Evolutionary conservation across 2,329 filamentous ascomycete species (phyloP), one percentile per base, ranked within the genome.

Genomic region (Fusarium lateritium): DNA sequence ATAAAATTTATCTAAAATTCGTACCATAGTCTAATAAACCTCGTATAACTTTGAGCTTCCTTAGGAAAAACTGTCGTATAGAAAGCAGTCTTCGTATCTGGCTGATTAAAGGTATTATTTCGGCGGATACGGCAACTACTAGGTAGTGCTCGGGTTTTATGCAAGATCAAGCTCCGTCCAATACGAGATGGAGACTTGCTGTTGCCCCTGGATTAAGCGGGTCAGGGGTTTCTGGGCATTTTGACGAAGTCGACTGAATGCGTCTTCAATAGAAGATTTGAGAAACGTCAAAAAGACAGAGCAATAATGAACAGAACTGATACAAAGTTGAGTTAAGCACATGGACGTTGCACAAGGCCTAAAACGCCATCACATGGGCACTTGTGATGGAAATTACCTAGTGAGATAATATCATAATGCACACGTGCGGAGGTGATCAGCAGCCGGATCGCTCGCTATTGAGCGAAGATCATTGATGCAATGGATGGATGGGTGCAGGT

Each of bases 361-460:
- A 26, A 39, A 56, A 51, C 44, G 36, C 45, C 38, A 56, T 66
- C 50, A 66, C 47, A 59, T 49, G 56, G 34, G 17, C 55, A 33
- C 45, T 31, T 39, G 14, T 49, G 43, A 33, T 14, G 22, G 47
- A 34, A 17, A 40, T 36, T 44, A 28, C 26, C 26, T 28, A 45
- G 19, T 26, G 28, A 19, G 21, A 19, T 19, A 19, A 19, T 19
- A 19, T 19, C 19, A 61, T 33, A 38, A 52, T 45, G 39, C 22
- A 60, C 59, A 69, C 49, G 63, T 62, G 62, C 45, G 21, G 46
- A 65, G 53, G 38, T 68, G 65, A 65, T 69, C 65, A 69, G 44
- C 59, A 56, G 59, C 52, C 59, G 17, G 62, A 55, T 58, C 52
- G 38, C 54, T 58, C 57, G 38, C 54, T 64, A 11, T 34, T 24